Conservation (phyloP, 805 yeast genomes). For the Wickerhamiella hasegawae region DNA sequence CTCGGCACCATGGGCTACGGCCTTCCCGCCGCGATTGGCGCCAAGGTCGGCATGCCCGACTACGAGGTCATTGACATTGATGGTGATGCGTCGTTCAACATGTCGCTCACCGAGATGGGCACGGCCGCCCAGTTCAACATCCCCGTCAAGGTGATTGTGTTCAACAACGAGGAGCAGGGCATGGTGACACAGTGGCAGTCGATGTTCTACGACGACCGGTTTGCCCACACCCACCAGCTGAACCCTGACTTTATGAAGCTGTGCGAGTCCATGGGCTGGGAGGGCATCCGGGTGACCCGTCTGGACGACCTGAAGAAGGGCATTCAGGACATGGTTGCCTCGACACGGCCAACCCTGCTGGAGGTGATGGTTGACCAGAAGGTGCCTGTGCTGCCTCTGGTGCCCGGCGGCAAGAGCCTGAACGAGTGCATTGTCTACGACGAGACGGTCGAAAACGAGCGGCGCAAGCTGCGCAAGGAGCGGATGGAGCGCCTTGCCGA, state of each 20-base stretch:
- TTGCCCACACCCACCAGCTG: slow-evolving; percentile 91
- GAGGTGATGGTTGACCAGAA: slow-evolving; percentile 81
- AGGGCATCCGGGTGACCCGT: slow-evolving; percentile 56
- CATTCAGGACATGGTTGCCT: slow-evolving; percentile 52
- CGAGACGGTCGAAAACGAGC: slow-evolving; percentile 56
- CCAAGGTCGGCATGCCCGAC: slow-evolving; percentile 91
- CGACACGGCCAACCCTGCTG: slow-evolving; percentile 70
- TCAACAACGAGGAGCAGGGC: slow-evolving; percentile 98
- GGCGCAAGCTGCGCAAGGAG: slow-evolving; percentile 19
- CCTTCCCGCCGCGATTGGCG: slow-evolving; percentile 95
- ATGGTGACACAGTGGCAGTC: slow-evolving; percentile 99
- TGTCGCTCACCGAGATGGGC: slow-evolving; percentile 86
- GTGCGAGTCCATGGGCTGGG: slow-evolving; percentile 87
- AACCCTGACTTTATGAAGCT: slow-evolving; percentile 89
- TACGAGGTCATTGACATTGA: slow-evolving; percentile 92
- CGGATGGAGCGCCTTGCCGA: slow-evolving; percentile 18
- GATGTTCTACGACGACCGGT: slow-evolving; percentile 89
- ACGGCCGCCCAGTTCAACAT: slow-evolving; percentile 89
- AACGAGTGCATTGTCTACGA: slow-evolving; percentile 86
- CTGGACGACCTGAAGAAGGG: slow-evolving; percentile 50
- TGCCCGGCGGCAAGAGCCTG: slow-evolving; percentile 87
- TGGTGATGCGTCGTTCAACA: slow-evolving; percentile 98
- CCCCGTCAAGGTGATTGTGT: slow-evolving; percentile 75
- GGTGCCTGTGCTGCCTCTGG: slow-evolving; percentile 97
- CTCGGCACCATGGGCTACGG: slow-evolving; percentile 99